Base-by-base conservation (phyloP, 2,329 filamentous ascomycete species). In the Cordyceps cicadae region DNA sequence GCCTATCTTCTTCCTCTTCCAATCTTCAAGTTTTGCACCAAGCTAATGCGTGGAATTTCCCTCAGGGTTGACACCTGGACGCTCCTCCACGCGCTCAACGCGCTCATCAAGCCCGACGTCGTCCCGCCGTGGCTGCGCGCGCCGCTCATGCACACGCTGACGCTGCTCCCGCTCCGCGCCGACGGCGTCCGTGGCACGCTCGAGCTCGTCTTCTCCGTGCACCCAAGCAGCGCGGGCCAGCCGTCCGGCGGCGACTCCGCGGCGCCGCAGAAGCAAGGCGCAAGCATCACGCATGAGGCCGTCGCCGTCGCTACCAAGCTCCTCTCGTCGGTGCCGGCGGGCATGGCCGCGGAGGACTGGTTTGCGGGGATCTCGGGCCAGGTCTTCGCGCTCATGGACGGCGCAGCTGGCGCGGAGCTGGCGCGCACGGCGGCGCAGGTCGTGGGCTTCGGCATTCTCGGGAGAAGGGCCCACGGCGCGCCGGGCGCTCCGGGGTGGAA, bases 121-220 rank as follows among this genome's bases (percentile, higher is more conserved):
- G 77, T 82, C 17, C 84, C 85, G 12, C 65, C 71, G 69, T 88
- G 84, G 84, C 75, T 89, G n/a, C 81, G 81, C 49, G 65, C 77
- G 19, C 77, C 78, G 48, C 69, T 90, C 1, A 76, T 86, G 65
- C 77, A 77, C 61, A 76, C 81, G 14, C 76, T 90, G 50, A 84
- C 86, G 1, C 69, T 77, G 14, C 68, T 90, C 11, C 87, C 87
- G 1, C 75, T 89, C 29, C 78, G 87, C 4, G 73, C 76, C 2
- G 79, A 84, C 63, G 87, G 87, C 19, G 85, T 90, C 15, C 80
- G 87, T 39, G 81, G 83, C 29, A 87, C 85, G 0, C 77, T 90
- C 63, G 87, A 90, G 67, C 90, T 90, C 67, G 78, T 90, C 41
- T 87, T 89, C 61, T 81, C 86, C 1, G 84, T 88, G 7, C 87